Percentiles rank a stretch among this genome's conserved stretches.
Evolutionary conservation across 75 land plant species (phyloP).

Genomic region (Picea sitchensis): DNA sequence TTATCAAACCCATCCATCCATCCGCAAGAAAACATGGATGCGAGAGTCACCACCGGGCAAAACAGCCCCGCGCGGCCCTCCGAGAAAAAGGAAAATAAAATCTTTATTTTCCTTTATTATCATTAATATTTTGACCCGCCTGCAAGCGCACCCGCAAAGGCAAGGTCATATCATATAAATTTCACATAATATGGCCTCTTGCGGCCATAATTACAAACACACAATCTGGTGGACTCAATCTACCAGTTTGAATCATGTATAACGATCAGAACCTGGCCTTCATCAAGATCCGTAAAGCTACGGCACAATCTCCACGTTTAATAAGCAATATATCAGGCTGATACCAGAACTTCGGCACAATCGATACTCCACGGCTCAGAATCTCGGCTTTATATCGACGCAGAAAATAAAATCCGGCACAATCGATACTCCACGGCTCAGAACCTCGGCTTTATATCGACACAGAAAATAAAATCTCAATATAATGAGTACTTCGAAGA

Average conservation of each 20-base stretch:
- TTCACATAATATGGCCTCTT: background rate
- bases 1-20: too few relatives aligned
- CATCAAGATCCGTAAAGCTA: too few relatives aligned
- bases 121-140: background rate
- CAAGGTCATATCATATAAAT: background rate
- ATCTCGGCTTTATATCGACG: background rate
- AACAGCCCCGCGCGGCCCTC: background rate
- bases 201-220: background rate
- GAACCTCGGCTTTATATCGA: background rate
- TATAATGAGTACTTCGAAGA: too few relatives aligned
- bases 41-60: background rate
- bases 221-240: background rate
- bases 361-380: background rate
- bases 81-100: background rate
- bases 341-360: too few relatives aligned
- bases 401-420: too few relatives aligned
- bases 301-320: too few relatives aligned
- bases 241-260: background rate
- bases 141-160: constrained; percentile 7
- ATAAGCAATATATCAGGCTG: too few relatives aligned
- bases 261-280: too few relatives aligned
- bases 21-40: too few relatives aligned
- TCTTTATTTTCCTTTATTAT: background rate
- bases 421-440: background rate
- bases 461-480: background rate